Evolutionary conservation across 306 rosid species (phyloP).

Genomic region (Pterocarpus macrocarpus): DNA sequence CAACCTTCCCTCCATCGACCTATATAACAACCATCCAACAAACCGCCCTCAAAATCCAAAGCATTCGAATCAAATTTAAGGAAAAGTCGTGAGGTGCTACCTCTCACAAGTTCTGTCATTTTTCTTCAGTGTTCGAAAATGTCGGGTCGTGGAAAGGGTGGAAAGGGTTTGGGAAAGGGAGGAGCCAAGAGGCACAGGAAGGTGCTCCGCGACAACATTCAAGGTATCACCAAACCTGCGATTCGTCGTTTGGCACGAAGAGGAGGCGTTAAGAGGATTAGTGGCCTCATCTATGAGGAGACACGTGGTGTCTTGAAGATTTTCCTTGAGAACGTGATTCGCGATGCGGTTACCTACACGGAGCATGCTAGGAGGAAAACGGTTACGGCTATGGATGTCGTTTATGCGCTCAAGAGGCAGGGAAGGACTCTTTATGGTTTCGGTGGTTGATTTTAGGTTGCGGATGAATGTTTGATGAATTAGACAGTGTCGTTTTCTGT

Average conservation of each 20-base stretch:
- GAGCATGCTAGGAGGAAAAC: slow-evolving; percentile 58
- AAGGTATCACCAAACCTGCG: background rate
- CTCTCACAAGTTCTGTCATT: background rate
- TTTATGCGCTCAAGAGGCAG: slow-evolving; percentile 54
- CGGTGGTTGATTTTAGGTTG: slow-evolving; percentile 47
- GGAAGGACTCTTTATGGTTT: slow-evolving; percentile 58
- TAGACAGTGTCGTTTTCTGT: too few relatives aligned
- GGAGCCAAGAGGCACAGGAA: slow-evolving; percentile 3
- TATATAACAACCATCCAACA: background rate
- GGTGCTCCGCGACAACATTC: background rate
- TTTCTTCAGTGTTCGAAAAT: background rate
- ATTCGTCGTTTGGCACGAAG: slow-evolving; percentile 54
- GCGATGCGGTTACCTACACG: slow-evolving; percentile 51
- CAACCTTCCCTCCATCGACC: background rate
- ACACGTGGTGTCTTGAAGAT: slow-evolving; percentile 56
- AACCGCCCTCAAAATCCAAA: background rate
- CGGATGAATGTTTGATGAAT: background rate
- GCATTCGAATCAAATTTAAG: background rate
- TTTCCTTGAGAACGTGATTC: slow-evolving; percentile 49
- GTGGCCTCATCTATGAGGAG: slow-evolving; percentile 59
- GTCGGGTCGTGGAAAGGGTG: background rate
- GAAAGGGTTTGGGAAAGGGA: slow-evolving; percentile 5
- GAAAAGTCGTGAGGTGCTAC: too few relatives aligned
- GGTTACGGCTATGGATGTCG: slow-evolving; percentile 58
- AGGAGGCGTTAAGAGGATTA: slow-evolving; percentile 58